These are phyloP conservation scores for Miscanthus lutarioriparius DNA, from an alignment of 176 grass and related monocot genomes.

Conservation along the genomic window DNA sequence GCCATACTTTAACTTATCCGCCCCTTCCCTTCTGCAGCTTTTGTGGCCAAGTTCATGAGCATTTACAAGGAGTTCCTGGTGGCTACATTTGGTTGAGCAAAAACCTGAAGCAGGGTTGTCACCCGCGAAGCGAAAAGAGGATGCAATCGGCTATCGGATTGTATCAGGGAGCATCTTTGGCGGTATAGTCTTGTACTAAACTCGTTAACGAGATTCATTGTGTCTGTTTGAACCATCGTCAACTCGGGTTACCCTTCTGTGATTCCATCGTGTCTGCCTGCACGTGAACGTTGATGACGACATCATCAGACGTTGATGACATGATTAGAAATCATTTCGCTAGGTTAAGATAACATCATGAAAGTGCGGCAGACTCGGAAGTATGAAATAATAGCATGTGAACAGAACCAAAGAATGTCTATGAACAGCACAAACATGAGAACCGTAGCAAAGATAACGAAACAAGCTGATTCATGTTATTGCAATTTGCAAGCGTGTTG, in stretches of 20 bases:
- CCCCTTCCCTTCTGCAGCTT: constrained; percentile 51
- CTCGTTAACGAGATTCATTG: not conserved
- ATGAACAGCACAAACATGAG: not conserved
- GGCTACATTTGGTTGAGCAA: constrained; percentile 78
- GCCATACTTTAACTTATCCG: not conserved
- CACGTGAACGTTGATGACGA: not conserved
- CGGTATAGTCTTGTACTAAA: constrained; percentile 20
- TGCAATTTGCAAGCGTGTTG: not conserved
- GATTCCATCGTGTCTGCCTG: not conserved
- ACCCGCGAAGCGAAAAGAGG: not conserved
- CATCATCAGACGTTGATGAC: too few species aligned
- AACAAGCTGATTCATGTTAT: constrained; percentile 20
- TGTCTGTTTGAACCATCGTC: not conserved
- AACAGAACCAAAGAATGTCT: not conserved
- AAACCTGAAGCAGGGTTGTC: not conserved
- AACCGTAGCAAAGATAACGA: too few species aligned
- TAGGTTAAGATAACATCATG: too few species aligned
- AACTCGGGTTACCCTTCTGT: not conserved
- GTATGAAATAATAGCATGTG: too few species aligned
- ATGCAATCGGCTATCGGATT: not conserved
- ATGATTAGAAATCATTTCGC: not conserved
- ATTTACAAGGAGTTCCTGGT: constrained; percentile 95
- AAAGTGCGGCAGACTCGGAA: too few species aligned
- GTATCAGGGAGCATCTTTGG: constrained; percentile 16
- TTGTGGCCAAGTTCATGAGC: constrained; percentile 99